These are phyloP conservation scores for Chloromonas sp. DNA, from an alignment of 163 green algal genomes.

Conservation along the genomic window DNA sequence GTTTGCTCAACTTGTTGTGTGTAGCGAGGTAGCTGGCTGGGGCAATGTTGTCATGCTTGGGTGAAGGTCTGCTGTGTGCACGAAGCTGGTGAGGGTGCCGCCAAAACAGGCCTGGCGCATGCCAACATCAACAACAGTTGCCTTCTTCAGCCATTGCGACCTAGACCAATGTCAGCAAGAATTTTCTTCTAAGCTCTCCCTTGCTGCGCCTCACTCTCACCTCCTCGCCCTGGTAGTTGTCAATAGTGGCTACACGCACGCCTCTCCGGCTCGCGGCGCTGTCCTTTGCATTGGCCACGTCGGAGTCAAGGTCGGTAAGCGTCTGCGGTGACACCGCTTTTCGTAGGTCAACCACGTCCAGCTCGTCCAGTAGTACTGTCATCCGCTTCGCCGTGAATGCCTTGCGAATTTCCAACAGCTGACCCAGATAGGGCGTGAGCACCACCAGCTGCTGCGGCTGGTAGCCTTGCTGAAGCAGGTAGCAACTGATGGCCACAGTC, in stretches of 20 bases:
- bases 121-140: neutral
- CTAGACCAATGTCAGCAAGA: neutral
- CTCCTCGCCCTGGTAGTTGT: constrained; percentile 58
- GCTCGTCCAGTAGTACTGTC: constrained; percentile 34
- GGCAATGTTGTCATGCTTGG: neutral
- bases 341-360: constrained; percentile 33
- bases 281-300: neutral
- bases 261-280: neutral
- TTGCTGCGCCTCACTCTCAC: neutral
- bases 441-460: constrained; percentile 46
- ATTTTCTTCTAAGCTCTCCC: neutral
- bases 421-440: constrained; percentile 66
- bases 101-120: neutral
- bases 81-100: neutral
- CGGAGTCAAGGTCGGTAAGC: neutral
- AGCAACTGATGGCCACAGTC: constrained; percentile 21
- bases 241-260: constrained; percentile 63
- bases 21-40: too few species aligned
- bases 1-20: neutral
- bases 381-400: constrained; percentile 13
- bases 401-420: constrained; percentile 56
- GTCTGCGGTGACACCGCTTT: neutral
- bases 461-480: constrained; percentile 55
- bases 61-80: neutral
- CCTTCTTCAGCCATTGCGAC: neutral